phyloP scores from a whole-genome alignment of 1,284 basidiomycete species.

The Cutaneotrichosporon curvatum region DNA sequence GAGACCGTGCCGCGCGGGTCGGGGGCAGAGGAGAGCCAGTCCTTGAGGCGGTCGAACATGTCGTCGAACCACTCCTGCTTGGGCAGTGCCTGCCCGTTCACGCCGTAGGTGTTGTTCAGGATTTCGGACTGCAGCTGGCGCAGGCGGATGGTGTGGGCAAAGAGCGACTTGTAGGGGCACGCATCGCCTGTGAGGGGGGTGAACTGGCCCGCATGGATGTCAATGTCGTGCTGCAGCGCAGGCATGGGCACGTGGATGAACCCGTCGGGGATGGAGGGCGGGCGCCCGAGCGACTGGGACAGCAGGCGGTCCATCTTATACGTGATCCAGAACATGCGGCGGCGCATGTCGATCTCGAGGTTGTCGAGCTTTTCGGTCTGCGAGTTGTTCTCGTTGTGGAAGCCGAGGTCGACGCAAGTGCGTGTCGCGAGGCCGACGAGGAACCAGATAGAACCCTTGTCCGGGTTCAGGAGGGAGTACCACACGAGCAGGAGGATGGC shows the following conservation, averaged over 20 bases:
- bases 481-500: slow-evolving; percentile 46
- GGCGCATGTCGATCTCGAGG: slow-evolving; percentile 47
- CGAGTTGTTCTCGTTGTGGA: slow-evolving; percentile 46
- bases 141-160: slow-evolving; percentile 42
- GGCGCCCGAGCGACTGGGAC: slow-evolving; percentile 44
- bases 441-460: slow-evolving; percentile 48
- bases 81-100: slow-evolving; percentile 32
- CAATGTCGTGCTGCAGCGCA: slow-evolving; percentile 41
- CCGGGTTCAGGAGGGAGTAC: slow-evolving; percentile 47
- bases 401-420: slow-evolving; percentile 47
- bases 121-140: slow-evolving; percentile 47
- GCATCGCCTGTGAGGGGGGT: slow-evolving; percentile 34
- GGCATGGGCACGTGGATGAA: slow-evolving; percentile 45
- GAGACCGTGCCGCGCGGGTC: slow-evolving; percentile 45
- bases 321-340: slow-evolving; percentile 45
- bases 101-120: slow-evolving; percentile 41
- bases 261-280: slow-evolving; percentile 46
- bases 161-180: slow-evolving; percentile 45
- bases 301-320: slow-evolving; percentile 48
- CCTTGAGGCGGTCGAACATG: slow-evolving; percentile 43
- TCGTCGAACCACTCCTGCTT: slow-evolving; percentile 44
- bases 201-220: slow-evolving; percentile 35
- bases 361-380: slow-evolving; percentile 39
- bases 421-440: slow-evolving; percentile 46
- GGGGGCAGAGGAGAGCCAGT: slow-evolving; percentile 42